Evolutionary conservation across 2,329 filamentous ascomycete genomes (phyloP).

Genomic region (Arthrobotrys sphaeroides): DNA sequence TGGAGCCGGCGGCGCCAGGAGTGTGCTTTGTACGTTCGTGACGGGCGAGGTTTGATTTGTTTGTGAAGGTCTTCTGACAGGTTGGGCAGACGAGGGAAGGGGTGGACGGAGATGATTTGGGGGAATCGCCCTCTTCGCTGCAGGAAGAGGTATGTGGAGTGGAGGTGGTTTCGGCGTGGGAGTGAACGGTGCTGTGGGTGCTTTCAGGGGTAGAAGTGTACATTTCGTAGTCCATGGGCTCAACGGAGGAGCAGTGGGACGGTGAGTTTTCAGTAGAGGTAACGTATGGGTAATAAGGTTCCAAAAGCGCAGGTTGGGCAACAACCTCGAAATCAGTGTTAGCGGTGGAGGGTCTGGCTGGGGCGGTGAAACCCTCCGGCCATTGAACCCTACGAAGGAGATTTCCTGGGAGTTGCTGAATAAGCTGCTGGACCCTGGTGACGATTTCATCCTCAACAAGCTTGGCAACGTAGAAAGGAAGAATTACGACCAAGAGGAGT

Average conservation of each 20-base stretch:
- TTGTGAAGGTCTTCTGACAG: slow-evolving; percentile 45
- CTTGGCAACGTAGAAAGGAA: slow-evolving; percentile 34
- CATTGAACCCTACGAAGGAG: slow-evolving; percentile 44
- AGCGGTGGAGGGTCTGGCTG: background rate
- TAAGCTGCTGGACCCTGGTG: slow-evolving; percentile 17
- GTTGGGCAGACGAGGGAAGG: slow-evolving; percentile 40
- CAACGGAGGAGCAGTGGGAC: background rate
- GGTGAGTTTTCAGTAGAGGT: slow-evolving; percentile 6
- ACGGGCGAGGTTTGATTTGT: slow-evolving; percentile 50
- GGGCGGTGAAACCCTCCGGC: slow-evolving; percentile 32
- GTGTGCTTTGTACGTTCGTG: slow-evolving; percentile 47
- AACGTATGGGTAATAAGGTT: slow-evolving; percentile 21
- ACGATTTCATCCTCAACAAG: slow-evolving; percentile 35
- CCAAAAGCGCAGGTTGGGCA: slow-evolving; percentile 1
- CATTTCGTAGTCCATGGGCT: slow-evolving; percentile 41
- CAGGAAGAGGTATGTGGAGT: slow-evolving; percentile 31
- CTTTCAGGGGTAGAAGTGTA: slow-evolving; percentile 31
- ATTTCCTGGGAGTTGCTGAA: slow-evolving; percentile 28
- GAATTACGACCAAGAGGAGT: slow-evolving; percentile 33
- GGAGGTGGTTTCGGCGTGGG: slow-evolving; percentile 1
- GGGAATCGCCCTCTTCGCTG: slow-evolving; percentile 44
- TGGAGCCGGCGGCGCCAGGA: slow-evolving; percentile 9
- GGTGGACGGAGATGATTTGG: slow-evolving; percentile 22
- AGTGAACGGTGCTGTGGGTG: slow-evolving; percentile 11
- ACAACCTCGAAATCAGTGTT: slow-evolving; percentile 16